Conservation (phyloP, 805 yeast species). For the Metschnikowia amazonensis region DNA sequence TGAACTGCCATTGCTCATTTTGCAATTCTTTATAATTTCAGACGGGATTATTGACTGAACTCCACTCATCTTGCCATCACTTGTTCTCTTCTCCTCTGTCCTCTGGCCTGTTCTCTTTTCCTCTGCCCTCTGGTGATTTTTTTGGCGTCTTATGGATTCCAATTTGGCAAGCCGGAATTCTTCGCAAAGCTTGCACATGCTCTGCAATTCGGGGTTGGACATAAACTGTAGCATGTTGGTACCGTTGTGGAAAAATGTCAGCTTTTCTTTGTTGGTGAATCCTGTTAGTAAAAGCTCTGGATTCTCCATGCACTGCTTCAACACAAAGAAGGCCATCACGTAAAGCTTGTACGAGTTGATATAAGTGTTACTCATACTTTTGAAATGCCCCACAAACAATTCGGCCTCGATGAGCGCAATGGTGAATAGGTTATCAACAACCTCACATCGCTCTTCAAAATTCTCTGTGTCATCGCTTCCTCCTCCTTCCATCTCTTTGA, state of each 20-base stretch:
- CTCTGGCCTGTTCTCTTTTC: conserved; percentile 10
- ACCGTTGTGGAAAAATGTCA: conserved; percentile 31
- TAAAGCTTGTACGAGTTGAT: conserved; percentile 39
- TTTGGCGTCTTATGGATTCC: conserved; percentile 17
- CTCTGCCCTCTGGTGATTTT: conserved; percentile 17
- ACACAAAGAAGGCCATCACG: conserved; percentile 39
- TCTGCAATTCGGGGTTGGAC: conserved; percentile 32
- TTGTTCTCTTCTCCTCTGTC: conserved; percentile 7
- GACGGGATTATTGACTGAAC: neutral
- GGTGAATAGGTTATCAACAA: conserved; percentile 30
- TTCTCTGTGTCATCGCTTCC: conserved; percentile 2
- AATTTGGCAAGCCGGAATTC: conserved; percentile 37
- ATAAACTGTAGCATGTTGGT: conserved; percentile 39
- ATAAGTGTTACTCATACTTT: conserved; percentile 34
- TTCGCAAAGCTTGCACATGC: conserved; percentile 34
- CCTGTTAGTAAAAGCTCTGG: conserved; percentile 35
- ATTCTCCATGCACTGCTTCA: conserved; percentile 40
- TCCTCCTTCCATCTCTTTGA: conserved; percentile 10
- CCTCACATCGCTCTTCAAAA: conserved; percentile 23
- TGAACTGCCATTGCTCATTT: neutral
- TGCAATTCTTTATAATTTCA: neutral
- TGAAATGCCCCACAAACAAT: conserved; percentile 40
- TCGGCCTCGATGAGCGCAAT: conserved; percentile 37
- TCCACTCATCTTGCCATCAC: neutral
- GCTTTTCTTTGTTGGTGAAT: conserved; percentile 21